phyloP scores from a whole-genome alignment of 805 yeast species.

The Ogataea naganishii region DNA sequence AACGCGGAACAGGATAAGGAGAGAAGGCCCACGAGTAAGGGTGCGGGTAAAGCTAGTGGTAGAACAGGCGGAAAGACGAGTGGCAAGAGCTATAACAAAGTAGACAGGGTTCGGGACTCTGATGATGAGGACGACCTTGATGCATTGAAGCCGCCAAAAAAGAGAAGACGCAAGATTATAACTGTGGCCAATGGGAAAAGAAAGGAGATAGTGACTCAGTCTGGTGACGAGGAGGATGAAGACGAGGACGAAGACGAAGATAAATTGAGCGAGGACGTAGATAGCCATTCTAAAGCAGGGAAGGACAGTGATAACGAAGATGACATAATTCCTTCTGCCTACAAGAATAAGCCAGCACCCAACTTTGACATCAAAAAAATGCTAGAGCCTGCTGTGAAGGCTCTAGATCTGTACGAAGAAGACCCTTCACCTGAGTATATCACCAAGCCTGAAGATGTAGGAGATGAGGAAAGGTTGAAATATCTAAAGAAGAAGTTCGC shows the following conservation, averaged over 20 bases:
- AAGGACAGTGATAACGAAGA: slow-evolving; percentile 13
- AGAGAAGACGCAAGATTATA: slow-evolving; percentile 12
- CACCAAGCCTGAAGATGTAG: slow-evolving; percentile 52
- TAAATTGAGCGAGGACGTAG: slow-evolving; percentile 4
- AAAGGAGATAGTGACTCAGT: slow-evolving; percentile 11
- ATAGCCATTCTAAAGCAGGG: slow-evolving; percentile 1
- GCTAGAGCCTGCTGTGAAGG: slow-evolving; percentile 11
- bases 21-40: no score
- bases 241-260: slow-evolving; percentile 12
- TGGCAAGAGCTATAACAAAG: no score
- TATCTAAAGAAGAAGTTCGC: slow-evolving; percentile 69
- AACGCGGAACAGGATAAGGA: slow-evolving; percentile 2
- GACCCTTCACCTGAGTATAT: slow-evolving; percentile 73
- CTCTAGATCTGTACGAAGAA: slow-evolving; percentile 13
- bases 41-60: no score
- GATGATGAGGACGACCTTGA: slow-evolving; percentile 10
- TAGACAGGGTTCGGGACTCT: slow-evolving; percentile 6
- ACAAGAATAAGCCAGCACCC: slow-evolving; percentile 7
- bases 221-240: slow-evolving; percentile 1
- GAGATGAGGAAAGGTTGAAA: slow-evolving; percentile 58
- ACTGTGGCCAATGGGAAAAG: slow-evolving; percentile 13
- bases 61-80: slow-evolving; percentile 1
- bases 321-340: slow-evolving; percentile 38
- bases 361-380: slow-evolving; percentile 14
- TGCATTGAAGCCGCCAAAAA: slow-evolving; percentile 9